Conservation (phyloP, 2,329 filamentous ascomycete genomes). For the Alternaria metachromatica region DNA sequence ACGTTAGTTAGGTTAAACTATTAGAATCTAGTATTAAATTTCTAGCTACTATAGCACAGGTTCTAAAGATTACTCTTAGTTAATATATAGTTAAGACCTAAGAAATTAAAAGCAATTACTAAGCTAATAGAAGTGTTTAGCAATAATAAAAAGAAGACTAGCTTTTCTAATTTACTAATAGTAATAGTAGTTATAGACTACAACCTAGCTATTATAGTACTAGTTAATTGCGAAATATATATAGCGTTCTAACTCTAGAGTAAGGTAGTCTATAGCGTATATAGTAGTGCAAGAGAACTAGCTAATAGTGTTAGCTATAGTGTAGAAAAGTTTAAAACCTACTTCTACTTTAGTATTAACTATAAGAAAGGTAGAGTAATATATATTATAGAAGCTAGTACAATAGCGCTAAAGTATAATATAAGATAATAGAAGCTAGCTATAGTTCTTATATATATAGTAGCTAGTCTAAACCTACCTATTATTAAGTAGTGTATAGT, state of each 20-base stretch:
- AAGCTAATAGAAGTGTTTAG: conserved; percentile 13
- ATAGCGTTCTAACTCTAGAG: neutral
- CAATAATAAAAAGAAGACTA: conserved; percentile 10
- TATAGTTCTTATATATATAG: no score
- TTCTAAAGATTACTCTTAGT: conserved; percentile 11
- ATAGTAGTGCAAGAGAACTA: neutral
- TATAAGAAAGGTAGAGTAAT: no score
- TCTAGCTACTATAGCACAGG: conserved; percentile 3
- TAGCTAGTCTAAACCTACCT: no score
- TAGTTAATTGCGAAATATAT: neutral
- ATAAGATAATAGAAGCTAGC: no score
- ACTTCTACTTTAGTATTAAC: no score
- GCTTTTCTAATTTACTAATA: conserved; percentile 15
- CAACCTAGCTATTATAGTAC: neutral
- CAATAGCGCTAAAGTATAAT: no score
- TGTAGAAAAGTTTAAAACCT: no score
- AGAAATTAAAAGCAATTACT: conserved; percentile 19
- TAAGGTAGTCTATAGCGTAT: neutral
- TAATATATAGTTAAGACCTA: conserved; percentile 18
- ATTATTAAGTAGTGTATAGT: no score
- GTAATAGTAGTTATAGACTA: conserved; percentile 7
- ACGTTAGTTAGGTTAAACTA: conserved; percentile 11
- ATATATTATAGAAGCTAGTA: no score
- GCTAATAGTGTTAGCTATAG: neutral
- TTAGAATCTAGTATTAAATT: neutral